phyloP scores from a whole-genome alignment of 148 eudicot species.

The Selenicereus undatus region DNA sequence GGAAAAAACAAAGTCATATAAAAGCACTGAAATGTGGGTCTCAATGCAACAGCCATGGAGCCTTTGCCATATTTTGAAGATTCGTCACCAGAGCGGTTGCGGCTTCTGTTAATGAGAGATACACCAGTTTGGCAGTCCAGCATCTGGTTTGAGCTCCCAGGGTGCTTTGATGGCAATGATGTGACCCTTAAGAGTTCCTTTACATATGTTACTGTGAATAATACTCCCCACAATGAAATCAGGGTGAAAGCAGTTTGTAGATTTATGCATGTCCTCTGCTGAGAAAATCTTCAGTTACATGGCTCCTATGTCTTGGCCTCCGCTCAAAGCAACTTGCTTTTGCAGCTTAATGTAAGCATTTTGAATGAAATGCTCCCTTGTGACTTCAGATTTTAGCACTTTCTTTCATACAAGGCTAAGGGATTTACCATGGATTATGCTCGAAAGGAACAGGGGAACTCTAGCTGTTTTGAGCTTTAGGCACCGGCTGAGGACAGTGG shows the following conservation, averaged over 20 bases:
- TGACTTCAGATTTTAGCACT: neutral
- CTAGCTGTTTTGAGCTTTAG: neutral
- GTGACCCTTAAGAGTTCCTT: conserved; percentile 20
- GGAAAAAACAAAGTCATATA: conserved; percentile 17
- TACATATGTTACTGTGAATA: conserved; percentile 14
- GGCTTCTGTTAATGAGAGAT: neutral
- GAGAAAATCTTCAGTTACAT: conserved; percentile 19
- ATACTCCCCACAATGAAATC: conserved; percentile 12
- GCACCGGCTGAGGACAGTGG: neutral
- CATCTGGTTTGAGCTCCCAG: neutral
- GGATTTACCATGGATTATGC: neutral
- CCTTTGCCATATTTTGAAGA: conserved; percentile 19
- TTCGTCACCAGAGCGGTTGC: neutral
- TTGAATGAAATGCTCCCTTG: conserved; percentile 7
- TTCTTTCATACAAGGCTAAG: neutral
- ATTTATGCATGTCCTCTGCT: conserved; percentile 14
- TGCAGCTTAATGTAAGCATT: neutral
- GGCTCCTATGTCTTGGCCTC: conserved; percentile 9
- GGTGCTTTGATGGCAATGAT: conserved; percentile 23
- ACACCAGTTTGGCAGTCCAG: neutral
- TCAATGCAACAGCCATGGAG: conserved; percentile 36
- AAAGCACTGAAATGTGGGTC: conserved; percentile 23
- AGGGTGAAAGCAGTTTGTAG: conserved; percentile 24
- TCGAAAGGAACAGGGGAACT: neutral
- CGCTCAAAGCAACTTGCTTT: conserved; percentile 18